Conservation (phyloP, 768 basidiomycete genomes). For the Chalciporus sphaerocephalus region DNA sequence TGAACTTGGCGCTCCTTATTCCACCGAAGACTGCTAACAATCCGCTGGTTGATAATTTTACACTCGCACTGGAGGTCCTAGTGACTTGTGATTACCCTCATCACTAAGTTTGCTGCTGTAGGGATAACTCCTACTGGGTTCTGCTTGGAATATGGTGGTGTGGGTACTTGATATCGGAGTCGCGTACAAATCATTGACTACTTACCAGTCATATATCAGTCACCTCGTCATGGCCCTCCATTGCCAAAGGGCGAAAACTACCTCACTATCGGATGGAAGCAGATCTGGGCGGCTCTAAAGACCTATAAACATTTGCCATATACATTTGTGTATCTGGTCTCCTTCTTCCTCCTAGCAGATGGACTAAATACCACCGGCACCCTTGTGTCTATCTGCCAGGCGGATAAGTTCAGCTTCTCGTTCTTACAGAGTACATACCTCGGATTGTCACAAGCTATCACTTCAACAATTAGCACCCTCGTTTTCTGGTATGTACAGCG, state of each 20-base stretch:
- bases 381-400: constrained; percentile 71
- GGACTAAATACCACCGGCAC: constrained; percentile 79
- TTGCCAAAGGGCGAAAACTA: constrained; percentile 76
- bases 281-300: constrained; percentile 75
- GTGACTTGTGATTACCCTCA: not conserved
- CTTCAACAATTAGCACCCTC: constrained; percentile 66
- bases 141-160: constrained; percentile 86
- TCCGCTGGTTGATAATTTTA: constrained; percentile 69
- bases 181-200: not conserved
- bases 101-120: constrained; percentile 20
- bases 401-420: constrained; percentile 75
- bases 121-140: constrained; percentile 75
- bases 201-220: constrained; percentile 69
- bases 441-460: constrained; percentile 69
- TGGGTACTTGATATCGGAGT: constrained; percentile 33
- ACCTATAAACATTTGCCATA: constrained; percentile 76
- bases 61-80: constrained; percentile 59
- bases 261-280: constrained; percentile 82
- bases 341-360: constrained; percentile 77
- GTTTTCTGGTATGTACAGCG: constrained; percentile 83
- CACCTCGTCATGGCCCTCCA: constrained; percentile 76
- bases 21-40: constrained; percentile 43
- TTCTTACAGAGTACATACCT: constrained; percentile 80
- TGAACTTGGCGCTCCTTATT: constrained; percentile 69
- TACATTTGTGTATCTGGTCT: constrained; percentile 75